Conservation (phyloP, 1,139 yeast species). For the Diutina pseudorugosa region DNA sequence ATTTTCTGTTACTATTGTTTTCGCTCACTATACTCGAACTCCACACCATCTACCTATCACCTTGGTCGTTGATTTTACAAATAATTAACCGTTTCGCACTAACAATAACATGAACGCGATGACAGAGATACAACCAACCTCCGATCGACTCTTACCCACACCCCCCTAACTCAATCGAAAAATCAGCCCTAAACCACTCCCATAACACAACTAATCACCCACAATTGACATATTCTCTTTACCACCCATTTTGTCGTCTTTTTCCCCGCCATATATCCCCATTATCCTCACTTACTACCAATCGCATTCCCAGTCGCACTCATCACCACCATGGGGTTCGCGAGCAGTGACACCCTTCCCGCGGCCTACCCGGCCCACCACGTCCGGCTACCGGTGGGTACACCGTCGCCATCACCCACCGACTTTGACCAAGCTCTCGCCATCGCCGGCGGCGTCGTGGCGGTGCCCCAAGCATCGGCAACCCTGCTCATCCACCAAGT, state of each 20-base stretch:
- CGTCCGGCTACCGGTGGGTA: not conserved
- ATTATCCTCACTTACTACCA: not conserved
- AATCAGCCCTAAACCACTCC: not conserved
- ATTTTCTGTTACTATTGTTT: too few relatives aligned
- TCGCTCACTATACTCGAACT: too few relatives aligned
- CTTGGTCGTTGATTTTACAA: too few relatives aligned
- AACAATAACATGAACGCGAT: too few relatives aligned
- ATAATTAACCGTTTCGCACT: too few relatives aligned
- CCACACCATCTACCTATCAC: too few relatives aligned
- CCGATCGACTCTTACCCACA: too few relatives aligned
- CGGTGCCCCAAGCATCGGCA: not conserved
- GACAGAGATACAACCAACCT: too few relatives aligned
- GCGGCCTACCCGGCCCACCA: not conserved
- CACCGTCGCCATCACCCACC: not conserved
- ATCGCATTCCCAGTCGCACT: not conserved
- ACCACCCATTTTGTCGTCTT: too few relatives aligned
- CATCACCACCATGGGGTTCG: conserved; percentile 4
- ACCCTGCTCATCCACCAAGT: not conserved
- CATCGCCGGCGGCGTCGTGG: not conserved
- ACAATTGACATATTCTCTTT: too few relatives aligned
- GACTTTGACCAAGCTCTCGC: not conserved
- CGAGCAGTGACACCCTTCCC: not conserved
- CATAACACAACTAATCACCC: not conserved
- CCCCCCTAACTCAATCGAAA: not conserved
- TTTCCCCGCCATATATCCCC: too few relatives aligned